A percentile compares a stretch with the other conserved stretches of the same genome.
These are phyloP conservation scores for Ogataea saltuana DNA, from an alignment of 805 yeast genomes.

Conservation along the genomic window DNA sequence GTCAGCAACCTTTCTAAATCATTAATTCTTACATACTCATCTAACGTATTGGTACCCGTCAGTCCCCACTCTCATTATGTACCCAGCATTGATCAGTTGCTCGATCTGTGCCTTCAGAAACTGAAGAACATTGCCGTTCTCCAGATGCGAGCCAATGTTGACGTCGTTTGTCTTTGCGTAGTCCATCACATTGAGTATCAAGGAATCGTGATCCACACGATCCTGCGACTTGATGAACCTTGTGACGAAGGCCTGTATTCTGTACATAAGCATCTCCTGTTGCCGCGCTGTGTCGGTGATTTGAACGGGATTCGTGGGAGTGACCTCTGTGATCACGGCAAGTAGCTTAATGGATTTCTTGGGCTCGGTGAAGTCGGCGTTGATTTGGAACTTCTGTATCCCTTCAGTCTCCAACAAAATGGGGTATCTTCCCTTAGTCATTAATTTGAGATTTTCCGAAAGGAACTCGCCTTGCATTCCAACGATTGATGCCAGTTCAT, in stretches of 20 bases:
- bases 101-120: constrained; percentile 37
- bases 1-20: not conserved
- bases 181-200: constrained; percentile 36
- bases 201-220: constrained; percentile 29
- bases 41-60: constrained; percentile 1
- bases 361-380: constrained; percentile 10
- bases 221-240: constrained; percentile 37
- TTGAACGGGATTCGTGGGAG: constrained; percentile 3
- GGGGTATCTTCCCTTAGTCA: constrained; percentile 37
- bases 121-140: constrained; percentile 10
- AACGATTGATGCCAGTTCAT: constrained; percentile 30
- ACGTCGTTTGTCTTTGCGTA: constrained; percentile 10
- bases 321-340: constrained; percentile 8
- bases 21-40: too few species aligned
- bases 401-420: constrained; percentile 17
- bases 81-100: constrained; percentile 39
- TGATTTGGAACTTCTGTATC: constrained; percentile 15
- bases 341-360: constrained; percentile 15
- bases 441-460: constrained; percentile 32
- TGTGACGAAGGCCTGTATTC: constrained; percentile 20
- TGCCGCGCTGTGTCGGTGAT: not conserved
- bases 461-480: constrained; percentile 39
- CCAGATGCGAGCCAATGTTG: not conserved
- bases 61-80: constrained; percentile 27
- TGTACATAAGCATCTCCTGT: constrained; percentile 14